These are phyloP conservation scores for Hypoxylon sp. DNA, from an alignment of 2,329 filamentous ascomycete species.

Conservation along the genomic window DNA sequence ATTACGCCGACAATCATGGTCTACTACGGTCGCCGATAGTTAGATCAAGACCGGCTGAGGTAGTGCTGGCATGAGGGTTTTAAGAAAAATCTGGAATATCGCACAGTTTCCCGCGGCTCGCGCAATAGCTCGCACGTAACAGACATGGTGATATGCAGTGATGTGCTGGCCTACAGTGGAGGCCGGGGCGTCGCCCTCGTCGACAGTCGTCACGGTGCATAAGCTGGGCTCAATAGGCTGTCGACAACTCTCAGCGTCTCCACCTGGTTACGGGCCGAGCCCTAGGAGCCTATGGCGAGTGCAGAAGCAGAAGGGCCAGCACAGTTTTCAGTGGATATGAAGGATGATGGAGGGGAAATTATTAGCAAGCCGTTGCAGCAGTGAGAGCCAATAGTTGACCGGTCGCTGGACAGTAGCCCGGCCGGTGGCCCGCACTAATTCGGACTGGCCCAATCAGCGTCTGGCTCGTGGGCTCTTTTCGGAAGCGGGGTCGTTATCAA, in stretches of 20 bases:
- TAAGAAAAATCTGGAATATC: slow-evolving; percentile 31
- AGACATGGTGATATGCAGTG: slow-evolving; percentile 50
- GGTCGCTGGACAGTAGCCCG: background rate
- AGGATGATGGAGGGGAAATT: slow-evolving; percentile 19
- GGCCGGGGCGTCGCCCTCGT: slow-evolving; percentile 18
- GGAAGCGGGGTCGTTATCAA: slow-evolving; percentile 35
- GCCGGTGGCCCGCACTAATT: background rate
- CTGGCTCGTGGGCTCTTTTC: slow-evolving; percentile 13
- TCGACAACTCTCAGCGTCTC: slow-evolving; percentile 52
- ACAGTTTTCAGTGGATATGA: slow-evolving; percentile 54
- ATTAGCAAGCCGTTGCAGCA: slow-evolving; percentile 18
- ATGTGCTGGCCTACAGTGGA: slow-evolving; percentile 54
- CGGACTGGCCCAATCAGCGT: slow-evolving; percentile 33
- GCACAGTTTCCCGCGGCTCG: slow-evolving; percentile 36
- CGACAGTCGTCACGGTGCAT: slow-evolving; percentile 53
- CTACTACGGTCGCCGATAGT: slow-evolving; percentile 30
- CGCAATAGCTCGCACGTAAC: slow-evolving; percentile 17
- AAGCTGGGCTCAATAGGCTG: slow-evolving; percentile 59
- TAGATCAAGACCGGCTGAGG: slow-evolving; percentile 33
- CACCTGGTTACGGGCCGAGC: slow-evolving; percentile 51
- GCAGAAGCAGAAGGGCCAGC: slow-evolving; percentile 59
- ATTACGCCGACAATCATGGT: slow-evolving; percentile 31
- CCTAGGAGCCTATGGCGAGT: slow-evolving; percentile 58
- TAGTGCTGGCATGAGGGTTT: slow-evolving; percentile 37
- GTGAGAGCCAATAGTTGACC: slow-evolving; percentile 9